Base-by-base conservation (phyloP, 306 rosid species). In the Glycine latifolia region DNA sequence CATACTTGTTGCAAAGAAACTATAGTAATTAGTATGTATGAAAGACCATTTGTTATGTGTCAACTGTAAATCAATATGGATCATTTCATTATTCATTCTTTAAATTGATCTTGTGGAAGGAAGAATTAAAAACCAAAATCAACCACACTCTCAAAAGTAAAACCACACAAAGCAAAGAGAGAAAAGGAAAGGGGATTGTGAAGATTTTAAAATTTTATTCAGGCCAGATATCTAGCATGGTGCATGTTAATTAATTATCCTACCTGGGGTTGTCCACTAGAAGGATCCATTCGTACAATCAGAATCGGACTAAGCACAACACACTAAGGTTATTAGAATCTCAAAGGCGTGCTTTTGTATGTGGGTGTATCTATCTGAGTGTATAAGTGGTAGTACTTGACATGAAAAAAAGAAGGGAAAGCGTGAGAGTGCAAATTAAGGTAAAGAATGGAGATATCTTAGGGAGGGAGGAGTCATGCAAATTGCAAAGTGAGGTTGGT, bases 231-330 rank as follows among this genome's bases (percentile, higher is more conserved):
- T 52, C 31, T 26, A 26, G 75, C 60, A 73, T 39, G 68, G 67
- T 10, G 16, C 15, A 69, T 46, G 41, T 16, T 20, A 48, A 9
- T 82, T 37, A 48, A 13, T 84, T 26, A 26, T 79, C 74, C 56
- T 82, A 95, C 99, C 95, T 90, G 94, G 68, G 85, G 87, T 78
- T 84, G 92, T 84, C 71, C 97, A 81, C 76, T 82, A 50, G 92
- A 90, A 87, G 94, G 85, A 90, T 95, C 97, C 95, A 95, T 43
- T 43, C 47, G 70, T 87, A 39, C 82, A 86, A 70, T n/a, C 0
- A 69, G 17, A 17, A 49, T 33, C 65, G 20, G 31, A 55, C 16
- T 11, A 71, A 46, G 31, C 69, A 12, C 74, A 49, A n/a, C 69
- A 12, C 74, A 49, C 15, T 50, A 56, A 20, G n/a, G 35, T 41